Percentiles rank a stretch among this genome's conserved stretches.
These are phyloP conservation scores for Rhynchosporium graminicola DNA, from an alignment of 2,329 filamentous ascomycete species.

Conservation along the genomic window DNA sequence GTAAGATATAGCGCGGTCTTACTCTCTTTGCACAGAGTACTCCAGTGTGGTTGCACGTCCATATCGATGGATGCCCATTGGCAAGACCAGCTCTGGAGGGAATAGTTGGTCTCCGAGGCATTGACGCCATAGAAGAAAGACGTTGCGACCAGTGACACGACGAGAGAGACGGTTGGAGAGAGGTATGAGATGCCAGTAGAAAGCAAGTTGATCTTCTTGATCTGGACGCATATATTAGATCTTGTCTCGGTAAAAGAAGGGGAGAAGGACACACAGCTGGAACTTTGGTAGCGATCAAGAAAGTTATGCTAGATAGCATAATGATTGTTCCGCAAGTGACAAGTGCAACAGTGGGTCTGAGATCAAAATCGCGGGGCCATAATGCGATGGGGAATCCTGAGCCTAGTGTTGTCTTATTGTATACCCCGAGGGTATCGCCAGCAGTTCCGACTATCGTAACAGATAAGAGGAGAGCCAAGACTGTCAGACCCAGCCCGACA, in stretches of 20 bases:
- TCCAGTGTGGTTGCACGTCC: slow-evolving; percentile 55
- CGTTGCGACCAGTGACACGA: slow-evolving; percentile 54
- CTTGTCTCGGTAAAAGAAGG: not conserved
- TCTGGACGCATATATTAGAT: slow-evolving; percentile 39
- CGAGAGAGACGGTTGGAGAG: slow-evolving; percentile 47
- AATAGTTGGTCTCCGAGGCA: slow-evolving; percentile 52
- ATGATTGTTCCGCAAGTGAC: slow-evolving; percentile 55
- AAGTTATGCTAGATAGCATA: slow-evolving; percentile 49
- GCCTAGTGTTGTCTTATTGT: slow-evolving; percentile 53
- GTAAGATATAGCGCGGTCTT: slow-evolving; percentile 55
- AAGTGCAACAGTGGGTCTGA: slow-evolving; percentile 57
- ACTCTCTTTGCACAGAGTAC: slow-evolving; percentile 57
- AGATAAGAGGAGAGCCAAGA: slow-evolving; percentile 52
- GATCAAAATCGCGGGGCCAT: slow-evolving; percentile 59
- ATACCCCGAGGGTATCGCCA: slow-evolving; percentile 55
- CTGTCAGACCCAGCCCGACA: slow-evolving; percentile 50
- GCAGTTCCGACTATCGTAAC: slow-evolving; percentile 56
- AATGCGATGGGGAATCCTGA: slow-evolving; percentile 54
- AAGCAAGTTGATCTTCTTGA: slow-evolving; percentile 42
- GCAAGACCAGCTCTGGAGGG: slow-evolving; percentile 63
- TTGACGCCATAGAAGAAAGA: slow-evolving; percentile 60
- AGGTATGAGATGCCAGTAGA: slow-evolving; percentile 38
- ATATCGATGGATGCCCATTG: slow-evolving; percentile 59
- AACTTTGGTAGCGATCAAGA: slow-evolving; percentile 52
- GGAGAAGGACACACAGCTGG: slow-evolving; percentile 48